Conservation (phyloP, 495 filamentous ascomycete species). For the Barbatosphaeria neglecta region DNA sequence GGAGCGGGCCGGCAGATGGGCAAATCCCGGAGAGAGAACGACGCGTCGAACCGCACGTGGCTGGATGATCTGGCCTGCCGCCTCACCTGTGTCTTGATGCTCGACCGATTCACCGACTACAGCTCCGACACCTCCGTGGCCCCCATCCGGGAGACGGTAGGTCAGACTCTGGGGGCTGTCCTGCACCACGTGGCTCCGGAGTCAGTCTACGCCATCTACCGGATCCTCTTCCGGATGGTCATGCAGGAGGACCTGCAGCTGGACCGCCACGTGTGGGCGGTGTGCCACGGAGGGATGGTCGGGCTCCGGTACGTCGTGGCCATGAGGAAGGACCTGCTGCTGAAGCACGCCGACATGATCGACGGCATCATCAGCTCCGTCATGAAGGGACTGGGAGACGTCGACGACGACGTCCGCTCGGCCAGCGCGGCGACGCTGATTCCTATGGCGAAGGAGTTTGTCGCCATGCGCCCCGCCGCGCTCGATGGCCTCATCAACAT, state of each 20-base stretch:
- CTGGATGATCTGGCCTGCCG: constrained; percentile 88
- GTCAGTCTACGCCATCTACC: constrained; percentile 72
- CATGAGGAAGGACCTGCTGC: constrained; percentile 79
- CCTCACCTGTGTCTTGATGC: constrained; percentile 87
- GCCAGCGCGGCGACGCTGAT: constrained; percentile 95
- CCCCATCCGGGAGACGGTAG: constrained; percentile 89
- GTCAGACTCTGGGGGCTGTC: constrained; percentile 86
- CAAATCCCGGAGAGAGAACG: constrained; percentile 61
- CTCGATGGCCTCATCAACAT: constrained; percentile 78
- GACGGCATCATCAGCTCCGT: constrained; percentile 86
- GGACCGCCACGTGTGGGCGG: constrained; percentile 69
- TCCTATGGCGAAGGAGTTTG: constrained; percentile 89
- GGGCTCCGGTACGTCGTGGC: constrained; percentile 89
- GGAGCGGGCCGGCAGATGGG: constrained; percentile 75
- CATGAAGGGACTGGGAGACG: constrained; percentile 85
- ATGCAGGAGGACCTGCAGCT: constrained; percentile 76
- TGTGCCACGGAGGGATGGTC: constrained; percentile 97
- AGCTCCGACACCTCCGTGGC: constrained; percentile 94
- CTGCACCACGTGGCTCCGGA: constrained; percentile 63
- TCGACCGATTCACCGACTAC: constrained; percentile 95
- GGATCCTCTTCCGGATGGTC: constrained; percentile 71
- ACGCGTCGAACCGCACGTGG: constrained; percentile 69
- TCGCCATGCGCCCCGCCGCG: constrained; percentile 63
- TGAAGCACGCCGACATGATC: constrained; percentile 71
- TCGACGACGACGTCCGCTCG: constrained; percentile 89